These are phyloP conservation scores for Linnemannia zychae DNA, from an alignment of 192 early-diverging fungal genomes.

Conservation along the genomic window DNA sequence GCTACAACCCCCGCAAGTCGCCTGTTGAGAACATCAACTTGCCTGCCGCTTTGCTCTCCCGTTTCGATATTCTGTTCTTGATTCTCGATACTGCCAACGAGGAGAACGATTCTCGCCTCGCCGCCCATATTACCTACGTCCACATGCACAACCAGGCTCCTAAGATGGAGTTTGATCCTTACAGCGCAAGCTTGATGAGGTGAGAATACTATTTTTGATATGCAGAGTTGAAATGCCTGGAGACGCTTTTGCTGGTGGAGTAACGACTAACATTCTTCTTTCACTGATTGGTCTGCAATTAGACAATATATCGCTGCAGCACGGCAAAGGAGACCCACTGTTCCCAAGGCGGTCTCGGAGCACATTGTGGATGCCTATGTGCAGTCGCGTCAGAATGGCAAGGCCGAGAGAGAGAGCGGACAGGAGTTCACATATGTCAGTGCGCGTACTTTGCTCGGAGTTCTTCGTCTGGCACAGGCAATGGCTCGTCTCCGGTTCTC, in stretches of 20 bases:
- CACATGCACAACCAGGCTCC: slow-evolving; percentile 90
- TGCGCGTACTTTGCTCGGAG: slow-evolving; percentile 89
- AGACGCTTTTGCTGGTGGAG: not conserved
- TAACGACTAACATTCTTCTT: not conserved
- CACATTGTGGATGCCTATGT: slow-evolving; percentile 93
- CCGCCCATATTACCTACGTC: slow-evolving; percentile 93
- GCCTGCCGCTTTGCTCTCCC: slow-evolving; percentile 92
- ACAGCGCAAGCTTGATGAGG: slow-evolving; percentile 85
- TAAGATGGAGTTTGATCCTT: slow-evolving; percentile 64
- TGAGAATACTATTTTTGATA: slow-evolving; percentile 25
- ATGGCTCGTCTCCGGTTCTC: slow-evolving; percentile 84
- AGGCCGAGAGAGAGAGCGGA: slow-evolving; percentile 60
- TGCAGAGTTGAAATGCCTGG: not conserved
- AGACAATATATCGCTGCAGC: slow-evolving; percentile 93
- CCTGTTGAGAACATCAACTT: slow-evolving; percentile 98
- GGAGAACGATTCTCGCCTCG: slow-evolving; percentile 84
- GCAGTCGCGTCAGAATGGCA: slow-evolving; percentile 77
- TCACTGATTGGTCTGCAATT: not conserved
- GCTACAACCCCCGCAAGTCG: slow-evolving; percentile 91
- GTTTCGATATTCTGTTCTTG: slow-evolving; percentile 94
- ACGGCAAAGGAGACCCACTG: slow-evolving; percentile 75
- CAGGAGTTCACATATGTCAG: slow-evolving; percentile 84
- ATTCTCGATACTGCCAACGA: slow-evolving; percentile 88
- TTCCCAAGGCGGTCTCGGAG: slow-evolving; percentile 83
- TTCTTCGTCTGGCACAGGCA: slow-evolving; percentile 87